These are phyloP conservation scores for Plasmodium relictum DNA, from an alignment of 169 alveolate species.

Conservation along the genomic window DNA sequence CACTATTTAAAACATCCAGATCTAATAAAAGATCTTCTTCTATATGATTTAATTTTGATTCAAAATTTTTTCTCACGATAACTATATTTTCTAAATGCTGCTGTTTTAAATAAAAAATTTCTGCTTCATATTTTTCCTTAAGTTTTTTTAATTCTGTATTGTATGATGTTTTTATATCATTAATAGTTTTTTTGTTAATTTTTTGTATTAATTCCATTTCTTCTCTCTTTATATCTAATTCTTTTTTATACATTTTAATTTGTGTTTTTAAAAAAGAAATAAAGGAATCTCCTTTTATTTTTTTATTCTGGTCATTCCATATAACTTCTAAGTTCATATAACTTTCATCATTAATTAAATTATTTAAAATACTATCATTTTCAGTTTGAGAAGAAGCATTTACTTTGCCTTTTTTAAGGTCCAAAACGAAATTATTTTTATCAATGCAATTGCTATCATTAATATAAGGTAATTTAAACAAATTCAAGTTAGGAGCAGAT, in stretches of 20 bases:
- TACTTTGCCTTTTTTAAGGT: background rate
- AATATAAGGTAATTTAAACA: background rate
- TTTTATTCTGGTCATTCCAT: slow-evolving; percentile 30
- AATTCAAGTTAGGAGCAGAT: slow-evolving; percentile 3
- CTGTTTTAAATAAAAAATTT: slow-evolving; percentile 31
- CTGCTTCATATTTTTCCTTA: slow-evolving; percentile 27
- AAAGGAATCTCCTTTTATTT: slow-evolving; percentile 23
- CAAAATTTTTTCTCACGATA: slow-evolving; percentile 44
- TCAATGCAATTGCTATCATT: background rate
- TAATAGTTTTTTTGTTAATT: slow-evolving; percentile 25
- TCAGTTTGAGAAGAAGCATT: slow-evolving; percentile 25
- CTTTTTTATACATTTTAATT: slow-evolving; percentile 41
- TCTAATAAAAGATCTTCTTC: slow-evolving; percentile 52
- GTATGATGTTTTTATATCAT: slow-evolving; percentile 7
- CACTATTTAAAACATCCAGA: slow-evolving; percentile 21
- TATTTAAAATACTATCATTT: slow-evolving; percentile 9
- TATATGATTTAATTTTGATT: slow-evolving; percentile 26
- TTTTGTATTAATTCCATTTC: slow-evolving; percentile 18
- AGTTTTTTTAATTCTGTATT: background rate
- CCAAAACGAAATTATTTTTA: background rate
- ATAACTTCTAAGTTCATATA: slow-evolving; percentile 8
- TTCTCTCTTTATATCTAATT: slow-evolving; percentile 10
- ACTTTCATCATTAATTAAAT: background rate
- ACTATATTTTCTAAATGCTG: slow-evolving; percentile 26
- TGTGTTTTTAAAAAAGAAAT: slow-evolving; percentile 32